Evolutionary conservation across 2,329 filamentous ascomycete species (phyloP).

Genomic region (Xylaria sp.): DNA sequence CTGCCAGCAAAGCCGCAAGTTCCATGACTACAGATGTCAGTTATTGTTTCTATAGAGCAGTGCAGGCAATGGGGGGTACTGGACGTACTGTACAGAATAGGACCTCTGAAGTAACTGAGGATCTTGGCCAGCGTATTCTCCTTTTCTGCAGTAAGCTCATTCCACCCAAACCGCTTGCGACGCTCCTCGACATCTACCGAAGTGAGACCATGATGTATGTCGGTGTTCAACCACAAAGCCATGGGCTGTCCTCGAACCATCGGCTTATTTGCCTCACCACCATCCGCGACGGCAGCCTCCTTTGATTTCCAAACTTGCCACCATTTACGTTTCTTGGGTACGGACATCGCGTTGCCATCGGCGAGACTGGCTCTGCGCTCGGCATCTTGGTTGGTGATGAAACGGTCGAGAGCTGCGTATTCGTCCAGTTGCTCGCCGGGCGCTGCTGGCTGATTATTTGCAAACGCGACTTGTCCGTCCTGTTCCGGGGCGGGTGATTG

Average conservation of each 20-base stretch:
- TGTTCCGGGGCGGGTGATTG: no score
- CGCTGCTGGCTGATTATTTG: constrained; percentile 28
- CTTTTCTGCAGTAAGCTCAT: constrained; percentile 73
- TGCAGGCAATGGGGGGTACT: constrained; percentile 36
- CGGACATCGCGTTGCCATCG: constrained; percentile 26
- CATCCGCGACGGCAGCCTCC: constrained; percentile 43
- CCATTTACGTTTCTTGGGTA: constrained; percentile 62
- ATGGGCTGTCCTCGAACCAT: constrained; percentile 53
- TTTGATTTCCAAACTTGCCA: constrained; percentile 62
- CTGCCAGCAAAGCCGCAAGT: constrained; percentile 73
- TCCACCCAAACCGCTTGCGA: constrained; percentile 69
- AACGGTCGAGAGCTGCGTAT: constrained; percentile 43
- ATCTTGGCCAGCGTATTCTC: constrained; percentile 74
- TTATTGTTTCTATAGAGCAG: background rate
- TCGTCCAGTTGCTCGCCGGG: constrained; percentile 36
- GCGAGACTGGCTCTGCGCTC: constrained; percentile 37
- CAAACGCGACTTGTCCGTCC: constrained; percentile 37
- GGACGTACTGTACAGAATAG: constrained; percentile 73
- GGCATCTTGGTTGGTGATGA: constrained; percentile 41
- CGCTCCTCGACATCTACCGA: constrained; percentile 62
- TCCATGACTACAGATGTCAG: constrained; percentile 70
- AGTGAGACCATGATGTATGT: constrained; percentile 66
- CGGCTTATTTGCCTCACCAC: constrained; percentile 44
- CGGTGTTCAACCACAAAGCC: constrained; percentile 69
- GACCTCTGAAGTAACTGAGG: constrained; percentile 73